phyloP scores from a whole-genome alignment of 2,329 filamentous ascomycete species.

The Colletotrichum phormii region DNA sequence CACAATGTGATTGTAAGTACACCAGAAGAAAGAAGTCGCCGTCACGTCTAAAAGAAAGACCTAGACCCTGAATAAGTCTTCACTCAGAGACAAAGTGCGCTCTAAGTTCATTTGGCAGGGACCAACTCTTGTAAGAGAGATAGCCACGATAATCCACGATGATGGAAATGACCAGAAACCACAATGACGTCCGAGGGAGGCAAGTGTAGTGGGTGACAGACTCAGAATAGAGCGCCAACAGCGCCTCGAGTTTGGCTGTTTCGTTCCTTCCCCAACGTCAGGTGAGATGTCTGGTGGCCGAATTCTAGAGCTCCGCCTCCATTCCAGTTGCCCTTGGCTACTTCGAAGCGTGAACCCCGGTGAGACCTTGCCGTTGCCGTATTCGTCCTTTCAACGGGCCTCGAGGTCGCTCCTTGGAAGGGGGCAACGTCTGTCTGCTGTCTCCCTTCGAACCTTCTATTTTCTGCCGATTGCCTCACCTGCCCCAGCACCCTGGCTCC shows the following conservation, averaged over 20 bases:
- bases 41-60: neutral
- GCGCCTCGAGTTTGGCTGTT: no score
- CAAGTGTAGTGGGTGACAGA: neutral
- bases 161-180: neutral
- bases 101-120: neutral
- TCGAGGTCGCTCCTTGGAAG: slow-evolving; percentile 6
- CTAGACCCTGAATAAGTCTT: neutral
- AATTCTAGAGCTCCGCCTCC: slow-evolving; percentile 6
- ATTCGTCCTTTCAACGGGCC: slow-evolving; percentile 28
- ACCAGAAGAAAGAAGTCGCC: neutral
- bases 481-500: neutral
- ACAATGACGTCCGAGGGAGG: neutral
- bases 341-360: slow-evolving; percentile 18
- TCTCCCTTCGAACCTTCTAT: slow-evolving; percentile 34
- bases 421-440: slow-evolving; percentile 20
- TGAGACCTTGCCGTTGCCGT: slow-evolving; percentile 16
- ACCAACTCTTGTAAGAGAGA: neutral
- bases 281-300: neutral
- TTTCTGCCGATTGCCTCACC: slow-evolving; percentile 14
- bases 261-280: slow-evolving; percentile 12
- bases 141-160: neutral
- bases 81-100: neutral
- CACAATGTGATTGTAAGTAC: neutral
- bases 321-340: slow-evolving; percentile 13
- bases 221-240: neutral